phyloP scores from a whole-genome alignment of 2,329 filamentous ascomycete genomes.

The Trichophyton schoenleinii region DNA sequence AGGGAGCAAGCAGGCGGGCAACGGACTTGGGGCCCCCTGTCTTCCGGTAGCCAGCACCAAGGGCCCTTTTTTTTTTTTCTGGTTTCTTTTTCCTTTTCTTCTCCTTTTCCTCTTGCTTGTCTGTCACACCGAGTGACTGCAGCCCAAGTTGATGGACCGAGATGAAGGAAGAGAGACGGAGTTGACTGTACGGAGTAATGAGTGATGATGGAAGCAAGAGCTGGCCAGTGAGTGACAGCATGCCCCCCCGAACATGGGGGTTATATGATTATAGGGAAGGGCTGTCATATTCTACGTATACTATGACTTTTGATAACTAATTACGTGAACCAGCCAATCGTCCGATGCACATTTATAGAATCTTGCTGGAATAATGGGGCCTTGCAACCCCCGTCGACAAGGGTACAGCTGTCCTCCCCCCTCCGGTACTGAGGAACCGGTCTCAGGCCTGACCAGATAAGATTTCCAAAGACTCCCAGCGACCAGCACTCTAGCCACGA shows the following conservation, averaged over 20 bases:
- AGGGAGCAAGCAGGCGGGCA: neutral
- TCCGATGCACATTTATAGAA: neutral
- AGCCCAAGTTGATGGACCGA: neutral
- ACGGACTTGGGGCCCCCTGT: conserved; percentile 1
- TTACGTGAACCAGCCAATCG: neutral
- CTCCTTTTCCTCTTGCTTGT: neutral
- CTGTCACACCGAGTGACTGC: neutral
- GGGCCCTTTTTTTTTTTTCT: neutral
- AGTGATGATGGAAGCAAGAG: neutral
- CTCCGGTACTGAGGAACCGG: neutral
- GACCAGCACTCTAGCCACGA: neutral
- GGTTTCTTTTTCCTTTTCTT: neutral
- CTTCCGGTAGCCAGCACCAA: conserved; percentile 1
- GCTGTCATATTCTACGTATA: neutral
- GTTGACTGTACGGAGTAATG: neutral
- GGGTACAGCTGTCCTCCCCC: neutral
- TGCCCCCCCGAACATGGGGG: too few species aligned
- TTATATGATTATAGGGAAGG: neutral
- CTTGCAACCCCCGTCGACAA: neutral
- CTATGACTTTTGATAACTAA: neutral
- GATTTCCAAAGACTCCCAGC: neutral
- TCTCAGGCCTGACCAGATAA: neutral
- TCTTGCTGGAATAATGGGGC: neutral
- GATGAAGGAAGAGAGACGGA: neutral
- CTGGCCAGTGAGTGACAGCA: neutral